Conservation (phyloP, 2,329 filamentous ascomycete species). For the Acephala macrosclerotiorum region DNA sequence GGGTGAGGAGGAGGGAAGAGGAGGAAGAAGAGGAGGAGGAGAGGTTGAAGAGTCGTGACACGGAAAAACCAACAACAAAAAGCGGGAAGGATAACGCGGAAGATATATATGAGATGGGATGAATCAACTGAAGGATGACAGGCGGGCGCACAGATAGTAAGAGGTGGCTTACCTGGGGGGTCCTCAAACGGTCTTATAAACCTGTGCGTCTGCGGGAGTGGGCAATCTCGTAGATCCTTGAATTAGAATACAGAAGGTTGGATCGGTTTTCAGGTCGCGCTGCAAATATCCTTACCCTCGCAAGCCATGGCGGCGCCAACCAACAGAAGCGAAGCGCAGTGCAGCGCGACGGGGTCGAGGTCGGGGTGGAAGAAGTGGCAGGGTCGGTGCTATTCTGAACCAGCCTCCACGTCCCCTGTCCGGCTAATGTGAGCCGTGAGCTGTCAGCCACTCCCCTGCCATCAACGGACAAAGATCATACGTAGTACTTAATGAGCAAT, state of each 20-base stretch:
- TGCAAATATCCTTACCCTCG: constrained; percentile 1
- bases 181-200: constrained; percentile 38
- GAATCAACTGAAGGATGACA: constrained; percentile 24
- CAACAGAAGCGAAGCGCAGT: background rate
- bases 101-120: constrained; percentile 18
- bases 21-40: constrained; percentile 19
- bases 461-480: background rate
- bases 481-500: too few relatives aligned
- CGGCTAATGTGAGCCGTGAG: constrained; percentile 11
- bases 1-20: constrained; percentile 17
- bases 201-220: constrained; percentile 4
- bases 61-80: constrained; percentile 15
- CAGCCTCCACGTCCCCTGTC: background rate
- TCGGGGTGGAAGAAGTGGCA: too few relatives aligned
- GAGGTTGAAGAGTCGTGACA: constrained; percentile 23
- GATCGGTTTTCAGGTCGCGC: constrained; percentile 13
- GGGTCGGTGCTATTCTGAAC: constrained; percentile 9
- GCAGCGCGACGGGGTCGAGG: too few relatives aligned
- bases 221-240: constrained; percentile 22
- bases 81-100: constrained; percentile 10
- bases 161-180: constrained; percentile 28
- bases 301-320: constrained; percentile 7
- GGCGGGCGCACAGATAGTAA: constrained; percentile 17
- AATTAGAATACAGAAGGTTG: constrained; percentile 27
- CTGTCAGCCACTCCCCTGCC: too few relatives aligned